These are phyloP conservation scores for Microascus cirrosus DNA, from an alignment of 2,329 filamentous ascomycete species.

Conservation along the genomic window DNA sequence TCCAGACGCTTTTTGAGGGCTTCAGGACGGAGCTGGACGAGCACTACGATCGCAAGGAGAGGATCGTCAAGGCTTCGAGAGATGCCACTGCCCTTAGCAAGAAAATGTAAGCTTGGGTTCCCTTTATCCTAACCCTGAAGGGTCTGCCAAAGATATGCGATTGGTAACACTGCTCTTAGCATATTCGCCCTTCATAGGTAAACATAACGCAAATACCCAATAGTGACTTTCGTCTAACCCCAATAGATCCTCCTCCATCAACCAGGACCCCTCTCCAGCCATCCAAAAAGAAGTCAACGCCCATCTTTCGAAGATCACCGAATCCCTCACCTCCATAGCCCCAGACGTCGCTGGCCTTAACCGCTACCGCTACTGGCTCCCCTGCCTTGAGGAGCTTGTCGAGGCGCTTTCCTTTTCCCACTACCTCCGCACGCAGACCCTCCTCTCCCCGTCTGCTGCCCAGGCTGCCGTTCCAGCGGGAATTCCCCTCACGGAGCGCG, in stretches of 20 bases:
- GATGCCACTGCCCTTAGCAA: slow-evolving; percentile 93
- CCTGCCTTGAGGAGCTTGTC: slow-evolving; percentile 86
- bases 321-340: slow-evolving; percentile 55
- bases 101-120: slow-evolving; percentile 68
- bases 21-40: slow-evolving; percentile 86
- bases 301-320: slow-evolving; percentile 60
- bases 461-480: slow-evolving; percentile 31
- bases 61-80: slow-evolving; percentile 78
- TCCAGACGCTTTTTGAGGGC: slow-evolving; percentile 68
- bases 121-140: not conserved
- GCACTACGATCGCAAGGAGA: slow-evolving; percentile 86
- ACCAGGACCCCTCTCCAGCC: slow-evolving; percentile 51
- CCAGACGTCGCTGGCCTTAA: slow-evolving; percentile 70
- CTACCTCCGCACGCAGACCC: slow-evolving; percentile 67
- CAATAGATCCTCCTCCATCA: slow-evolving; percentile 51
- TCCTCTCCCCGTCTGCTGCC: slow-evolving; percentile 57
- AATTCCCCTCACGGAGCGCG: slow-evolving; percentile 62
- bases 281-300: slow-evolving; percentile 60
- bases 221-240: not conserved
- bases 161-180: slow-evolving; percentile 10
- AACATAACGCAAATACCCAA: not conserved
- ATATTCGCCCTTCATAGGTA: slow-evolving; percentile 29
- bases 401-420: slow-evolving; percentile 83
- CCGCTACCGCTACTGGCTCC: slow-evolving; percentile 73
- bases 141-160: not conserved